Evolutionary conservation across 441 rosid genomes (phyloP).

Genomic region (Pelargonium cotyledonis): DNA sequence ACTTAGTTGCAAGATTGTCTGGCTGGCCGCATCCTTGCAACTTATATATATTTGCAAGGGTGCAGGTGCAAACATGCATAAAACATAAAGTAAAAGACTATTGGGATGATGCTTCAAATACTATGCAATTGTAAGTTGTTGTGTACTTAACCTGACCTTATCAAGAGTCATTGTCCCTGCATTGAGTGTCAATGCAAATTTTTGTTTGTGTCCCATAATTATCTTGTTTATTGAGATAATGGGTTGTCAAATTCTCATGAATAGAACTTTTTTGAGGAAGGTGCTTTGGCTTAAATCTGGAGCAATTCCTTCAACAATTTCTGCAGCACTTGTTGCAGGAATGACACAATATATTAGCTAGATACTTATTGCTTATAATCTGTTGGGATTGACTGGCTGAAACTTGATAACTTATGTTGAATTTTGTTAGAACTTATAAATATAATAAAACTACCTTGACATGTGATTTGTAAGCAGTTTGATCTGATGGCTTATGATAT

Average conservation of each 20-base stretch:
- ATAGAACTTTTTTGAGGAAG: background rate
- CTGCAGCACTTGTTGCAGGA: too few relatives aligned
- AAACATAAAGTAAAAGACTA: background rate
- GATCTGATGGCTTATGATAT: background rate
- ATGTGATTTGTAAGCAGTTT: background rate
- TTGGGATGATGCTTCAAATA: background rate
- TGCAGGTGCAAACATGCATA: background rate
- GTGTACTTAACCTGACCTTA: too few relatives aligned
- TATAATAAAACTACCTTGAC: too few relatives aligned
- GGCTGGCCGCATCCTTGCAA: background rate
- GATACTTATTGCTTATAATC: background rate
- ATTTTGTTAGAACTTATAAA: too few relatives aligned
- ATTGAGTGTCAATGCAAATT: background rate
- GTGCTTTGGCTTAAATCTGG: background rate
- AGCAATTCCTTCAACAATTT: too few relatives aligned
- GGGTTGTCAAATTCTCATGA: background rate
- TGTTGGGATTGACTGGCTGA: too few relatives aligned
- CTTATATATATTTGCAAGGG: background rate
- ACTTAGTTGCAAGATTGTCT: too few relatives aligned
- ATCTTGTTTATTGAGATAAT: background rate
- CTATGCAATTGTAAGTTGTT: background rate
- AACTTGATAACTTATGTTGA: too few relatives aligned
- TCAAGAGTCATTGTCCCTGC: background rate
- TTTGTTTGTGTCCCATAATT: background rate
- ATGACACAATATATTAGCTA: background rate